These are phyloP conservation scores for Xylaria sp. DNA, from an alignment of 2,329 filamentous ascomycete genomes.

Conservation along the genomic window DNA sequence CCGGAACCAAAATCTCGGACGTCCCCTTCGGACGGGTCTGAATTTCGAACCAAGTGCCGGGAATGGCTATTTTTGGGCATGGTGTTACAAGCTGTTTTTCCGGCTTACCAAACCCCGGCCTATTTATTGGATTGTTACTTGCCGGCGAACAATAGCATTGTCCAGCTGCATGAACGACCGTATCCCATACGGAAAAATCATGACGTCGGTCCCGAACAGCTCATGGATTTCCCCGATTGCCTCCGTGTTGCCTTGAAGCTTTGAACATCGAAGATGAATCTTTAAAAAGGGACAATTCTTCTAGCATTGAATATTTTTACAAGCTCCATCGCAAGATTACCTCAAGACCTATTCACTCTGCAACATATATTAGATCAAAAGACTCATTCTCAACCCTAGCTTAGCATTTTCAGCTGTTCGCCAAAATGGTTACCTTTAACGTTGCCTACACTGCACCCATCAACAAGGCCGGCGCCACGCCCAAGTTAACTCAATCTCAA, in stretches of 20 bases:
- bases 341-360: background rate
- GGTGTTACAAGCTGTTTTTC: conserved; percentile 22
- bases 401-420: background rate
- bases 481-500: conserved; percentile 48
- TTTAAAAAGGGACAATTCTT: conserved; percentile 17
- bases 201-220: conserved; percentile 10
- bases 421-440: conserved; percentile 52
- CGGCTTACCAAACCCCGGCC: conserved; percentile 21
- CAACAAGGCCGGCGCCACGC: conserved; percentile 50
- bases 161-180: background rate
- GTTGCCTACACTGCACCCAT: conserved; percentile 52
- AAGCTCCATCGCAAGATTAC: conserved; percentile 8
- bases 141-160: conserved; percentile 1
- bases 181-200: conserved; percentile 10
- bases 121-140: background rate
- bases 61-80: conserved; percentile 29
- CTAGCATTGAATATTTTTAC: background rate
- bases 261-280: background rate
- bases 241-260: conserved; percentile 17
- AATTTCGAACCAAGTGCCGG: conserved; percentile 10
- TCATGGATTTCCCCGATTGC: conserved; percentile 31
- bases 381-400: background rate
- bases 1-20: conserved; percentile 29
- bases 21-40: conserved; percentile 32
- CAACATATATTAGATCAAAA: background rate